Percentiles rank a stretch among this genome's conserved stretches.
Evolutionary conservation across 257 asterid genomes (phyloP).

Genomic region (Solanum arcanum): DNA sequence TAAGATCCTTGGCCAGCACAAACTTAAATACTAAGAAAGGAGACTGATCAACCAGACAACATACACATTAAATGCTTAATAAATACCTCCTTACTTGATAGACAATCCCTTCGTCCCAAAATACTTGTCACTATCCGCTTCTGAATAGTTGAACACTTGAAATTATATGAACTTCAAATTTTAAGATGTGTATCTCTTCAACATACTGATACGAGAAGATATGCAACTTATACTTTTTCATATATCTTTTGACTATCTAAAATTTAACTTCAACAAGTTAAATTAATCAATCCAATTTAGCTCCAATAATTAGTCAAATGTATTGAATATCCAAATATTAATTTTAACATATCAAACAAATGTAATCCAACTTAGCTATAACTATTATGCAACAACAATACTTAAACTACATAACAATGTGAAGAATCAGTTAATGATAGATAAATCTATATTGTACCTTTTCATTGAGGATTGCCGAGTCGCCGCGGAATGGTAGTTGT

Average conservation of each 20-base stretch:
- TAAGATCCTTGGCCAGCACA: not conserved
- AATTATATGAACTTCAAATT: not conserved
- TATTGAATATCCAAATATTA: not conserved
- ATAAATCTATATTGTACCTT: not conserved
- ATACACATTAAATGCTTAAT: not conserved
- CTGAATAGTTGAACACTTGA: not conserved
- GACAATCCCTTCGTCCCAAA: not conserved
- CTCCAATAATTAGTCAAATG: not conserved
- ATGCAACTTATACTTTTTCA: not conserved
- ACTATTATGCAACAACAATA: not conserved
- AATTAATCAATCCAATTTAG: not conserved
- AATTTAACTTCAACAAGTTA: not conserved
- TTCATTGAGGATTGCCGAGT: not conserved
- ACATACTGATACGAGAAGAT: not conserved
- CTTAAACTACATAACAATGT: not conserved
- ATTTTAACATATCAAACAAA: not conserved
- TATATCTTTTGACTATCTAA: not conserved
- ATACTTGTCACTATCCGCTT: not conserved
- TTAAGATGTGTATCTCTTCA: not conserved
- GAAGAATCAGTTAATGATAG: not conserved
- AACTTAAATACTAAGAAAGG: not conserved
- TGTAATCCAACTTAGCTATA: not conserved
- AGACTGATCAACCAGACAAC: conserved; percentile 7
- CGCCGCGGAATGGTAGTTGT: conserved; percentile 37
- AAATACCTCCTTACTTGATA: not conserved